phyloP scores from a whole-genome alignment of 495 filamentous ascomycete species.

The Acidiella bohemica region DNA sequence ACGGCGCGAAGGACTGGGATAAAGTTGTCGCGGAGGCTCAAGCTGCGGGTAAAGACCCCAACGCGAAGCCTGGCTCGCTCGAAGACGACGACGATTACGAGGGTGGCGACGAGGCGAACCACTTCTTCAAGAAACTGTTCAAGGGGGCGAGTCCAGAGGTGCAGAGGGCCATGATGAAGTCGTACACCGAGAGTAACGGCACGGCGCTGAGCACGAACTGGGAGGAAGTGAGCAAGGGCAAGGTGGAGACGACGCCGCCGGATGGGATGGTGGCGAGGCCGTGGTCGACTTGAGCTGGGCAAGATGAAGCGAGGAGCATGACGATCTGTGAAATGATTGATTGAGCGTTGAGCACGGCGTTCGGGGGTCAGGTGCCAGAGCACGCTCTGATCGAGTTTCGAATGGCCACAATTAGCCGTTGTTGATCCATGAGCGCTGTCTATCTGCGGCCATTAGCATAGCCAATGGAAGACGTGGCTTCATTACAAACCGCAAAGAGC shows the following conservation, averaged over 20 bases:
- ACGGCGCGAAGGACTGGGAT: conserved; percentile 87
- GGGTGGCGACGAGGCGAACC: conserved; percentile 56
- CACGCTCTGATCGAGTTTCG: too few relatives aligned
- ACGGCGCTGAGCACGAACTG: conserved; percentile 90
- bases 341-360: too few relatives aligned
- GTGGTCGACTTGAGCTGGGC: conserved; percentile 14
- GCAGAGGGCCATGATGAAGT: conserved; percentile 93
- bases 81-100: conserved; percentile 47
- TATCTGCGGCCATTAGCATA: too few relatives aligned
- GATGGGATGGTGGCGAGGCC: conserved; percentile 65
- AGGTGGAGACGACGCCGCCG: conserved; percentile 59
- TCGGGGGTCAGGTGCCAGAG: too few relatives aligned
- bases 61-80: conserved; percentile 30
- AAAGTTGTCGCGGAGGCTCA: conserved; percentile 37
- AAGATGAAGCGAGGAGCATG: too few relatives aligned
- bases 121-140: conserved; percentile 88
- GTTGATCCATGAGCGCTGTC: too few relatives aligned
- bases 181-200: conserved; percentile 82
- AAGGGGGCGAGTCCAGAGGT: conserved; percentile 66
- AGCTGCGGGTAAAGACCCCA: not conserved
- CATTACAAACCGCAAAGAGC: too few relatives aligned
- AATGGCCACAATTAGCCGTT: too few relatives aligned
- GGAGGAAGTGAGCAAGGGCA: conserved; percentile 63
- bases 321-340: too few relatives aligned
- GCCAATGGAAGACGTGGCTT: too few relatives aligned